phyloP scores from a whole-genome alignment of 805 yeast genomes.

The Saccharomyces paradoxus region DNA sequence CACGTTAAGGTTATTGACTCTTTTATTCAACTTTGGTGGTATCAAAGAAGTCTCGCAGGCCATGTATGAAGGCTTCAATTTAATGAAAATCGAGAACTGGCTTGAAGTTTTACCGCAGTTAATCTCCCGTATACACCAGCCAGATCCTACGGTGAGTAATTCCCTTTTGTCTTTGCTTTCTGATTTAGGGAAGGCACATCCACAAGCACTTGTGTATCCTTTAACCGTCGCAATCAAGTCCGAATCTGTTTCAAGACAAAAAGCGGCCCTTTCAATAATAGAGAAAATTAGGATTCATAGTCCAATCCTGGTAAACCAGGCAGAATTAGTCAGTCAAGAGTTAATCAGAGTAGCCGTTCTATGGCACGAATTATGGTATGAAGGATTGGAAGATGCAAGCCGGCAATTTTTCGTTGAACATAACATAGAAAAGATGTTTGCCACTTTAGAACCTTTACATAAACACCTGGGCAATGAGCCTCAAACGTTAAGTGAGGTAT shows the following conservation, averaged over 20 bases:
- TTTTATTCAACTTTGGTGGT: conserved; percentile 94
- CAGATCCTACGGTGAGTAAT: conserved; percentile 71
- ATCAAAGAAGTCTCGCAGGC: conserved; percentile 79
- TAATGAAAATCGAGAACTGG: conserved; percentile 89
- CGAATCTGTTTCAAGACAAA: conserved; percentile 75
- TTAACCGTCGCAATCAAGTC: conserved; percentile 89
- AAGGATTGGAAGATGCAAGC: conserved; percentile 91
- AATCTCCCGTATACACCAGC: conserved; percentile 90
- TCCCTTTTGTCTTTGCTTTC: conserved; percentile 69
- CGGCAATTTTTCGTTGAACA: conserved; percentile 85
- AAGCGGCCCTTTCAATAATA: conserved; percentile 80
- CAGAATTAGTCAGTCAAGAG: conserved; percentile 82
- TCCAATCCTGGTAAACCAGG: conserved; percentile 71
- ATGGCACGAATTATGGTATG: conserved; percentile 97
- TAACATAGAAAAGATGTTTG: conserved; percentile 89
- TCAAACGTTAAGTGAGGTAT: conserved; percentile 78
- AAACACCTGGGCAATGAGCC: conserved; percentile 75
- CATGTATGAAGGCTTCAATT: conserved; percentile 74
- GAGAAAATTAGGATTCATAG: conserved; percentile 86
- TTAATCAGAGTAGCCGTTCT: conserved; percentile 86
- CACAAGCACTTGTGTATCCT: conserved; percentile 91
- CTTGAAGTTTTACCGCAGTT: conserved; percentile 86
- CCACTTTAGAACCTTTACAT: conserved; percentile 80
- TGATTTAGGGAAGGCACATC: conserved; percentile 85
- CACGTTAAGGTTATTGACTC: conserved; percentile 72